A percentile compares a stretch with the other conserved stretches of the same genome.
These are phyloP conservation scores for Fusarium sp. DNA, from an alignment of 2,329 filamentous ascomycete species.

Conservation along the genomic window DNA sequence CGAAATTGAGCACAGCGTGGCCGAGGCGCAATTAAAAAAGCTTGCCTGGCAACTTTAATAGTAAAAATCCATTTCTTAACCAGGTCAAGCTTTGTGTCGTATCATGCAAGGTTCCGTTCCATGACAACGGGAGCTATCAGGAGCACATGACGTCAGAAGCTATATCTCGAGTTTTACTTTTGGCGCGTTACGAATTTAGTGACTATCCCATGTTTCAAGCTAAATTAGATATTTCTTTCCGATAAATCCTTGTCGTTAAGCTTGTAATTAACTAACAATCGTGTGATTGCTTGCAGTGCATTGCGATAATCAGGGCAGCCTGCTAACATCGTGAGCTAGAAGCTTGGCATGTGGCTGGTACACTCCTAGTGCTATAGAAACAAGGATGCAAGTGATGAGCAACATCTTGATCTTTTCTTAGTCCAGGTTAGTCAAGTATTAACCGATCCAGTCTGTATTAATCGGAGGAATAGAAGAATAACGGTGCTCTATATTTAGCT, in stretches of 20 bases:
- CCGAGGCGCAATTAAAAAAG: conserved; percentile 21
- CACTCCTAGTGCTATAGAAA: too few relatives aligned
- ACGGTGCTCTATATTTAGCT: too few relatives aligned
- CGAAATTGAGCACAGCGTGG: background rate
- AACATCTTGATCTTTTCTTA: too few relatives aligned
- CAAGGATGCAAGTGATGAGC: too few relatives aligned
- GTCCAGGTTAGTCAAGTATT: too few relatives aligned
- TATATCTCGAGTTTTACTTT: conserved; percentile 4
- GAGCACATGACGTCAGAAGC: conserved; percentile 36
- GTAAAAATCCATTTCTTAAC: background rate
- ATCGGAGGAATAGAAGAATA: too few relatives aligned
- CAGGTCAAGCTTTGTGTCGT: conserved; percentile 13
- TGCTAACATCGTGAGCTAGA: background rate
- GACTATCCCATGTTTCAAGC: conserved; percentile 19
- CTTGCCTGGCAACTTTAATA: conserved; percentile 35
- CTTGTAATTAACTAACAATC: background rate
- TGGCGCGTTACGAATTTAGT: conserved; percentile 3
- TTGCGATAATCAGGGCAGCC: background rate
- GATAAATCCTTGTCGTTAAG: background rate
- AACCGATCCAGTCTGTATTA: too few relatives aligned
- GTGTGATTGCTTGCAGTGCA: background rate
- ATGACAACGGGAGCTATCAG: conserved; percentile 4
- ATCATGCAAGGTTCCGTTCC: conserved; percentile 6
- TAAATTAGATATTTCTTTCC: conserved; percentile 1
- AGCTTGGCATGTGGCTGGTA: conserved; percentile 1